Conservation (phyloP, 148 eudicot genomes). For the Camellia sinensis region DNA sequence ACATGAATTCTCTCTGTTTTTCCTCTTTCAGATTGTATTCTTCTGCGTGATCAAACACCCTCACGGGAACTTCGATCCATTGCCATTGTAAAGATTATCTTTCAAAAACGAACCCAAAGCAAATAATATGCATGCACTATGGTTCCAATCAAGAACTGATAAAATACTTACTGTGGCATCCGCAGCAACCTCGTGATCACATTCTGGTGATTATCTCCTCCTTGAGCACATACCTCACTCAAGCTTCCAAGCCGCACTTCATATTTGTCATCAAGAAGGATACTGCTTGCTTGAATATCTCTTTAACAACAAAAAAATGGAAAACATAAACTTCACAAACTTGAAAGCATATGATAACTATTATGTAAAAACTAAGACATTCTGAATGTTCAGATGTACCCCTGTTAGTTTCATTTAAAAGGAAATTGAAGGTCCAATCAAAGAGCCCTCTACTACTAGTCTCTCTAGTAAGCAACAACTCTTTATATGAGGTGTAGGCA, state of each 20-base stretch:
- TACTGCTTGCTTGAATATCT: slow-evolving; percentile 49
- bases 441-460: neutral
- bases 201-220: slow-evolving; percentile 28
- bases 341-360: neutral
- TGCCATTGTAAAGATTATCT: no score
- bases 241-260: slow-evolving; percentile 48
- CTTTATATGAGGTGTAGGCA: neutral
- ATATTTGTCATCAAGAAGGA: slow-evolving; percentile 50
- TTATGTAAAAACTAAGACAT: neutral
- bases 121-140: no score
- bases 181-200: slow-evolving; percentile 33
- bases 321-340: neutral
- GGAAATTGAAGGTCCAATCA: neutral
- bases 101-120: no score
- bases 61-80: no score
- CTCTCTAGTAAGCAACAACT: slow-evolving; percentile 1
- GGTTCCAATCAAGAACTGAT: neutral
- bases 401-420: neutral
- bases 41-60: no score
- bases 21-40: no score
- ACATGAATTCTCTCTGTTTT: no score
- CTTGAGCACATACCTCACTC: slow-evolving; percentile 32
- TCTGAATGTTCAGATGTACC: neutral
- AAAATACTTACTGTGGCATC: slow-evolving; percentile 34
- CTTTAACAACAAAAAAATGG: slow-evolving; percentile 15